Evolutionary conservation across 116 monocot genomes (phyloP).

Genomic region (Phalaenopsis hybrid): DNA sequence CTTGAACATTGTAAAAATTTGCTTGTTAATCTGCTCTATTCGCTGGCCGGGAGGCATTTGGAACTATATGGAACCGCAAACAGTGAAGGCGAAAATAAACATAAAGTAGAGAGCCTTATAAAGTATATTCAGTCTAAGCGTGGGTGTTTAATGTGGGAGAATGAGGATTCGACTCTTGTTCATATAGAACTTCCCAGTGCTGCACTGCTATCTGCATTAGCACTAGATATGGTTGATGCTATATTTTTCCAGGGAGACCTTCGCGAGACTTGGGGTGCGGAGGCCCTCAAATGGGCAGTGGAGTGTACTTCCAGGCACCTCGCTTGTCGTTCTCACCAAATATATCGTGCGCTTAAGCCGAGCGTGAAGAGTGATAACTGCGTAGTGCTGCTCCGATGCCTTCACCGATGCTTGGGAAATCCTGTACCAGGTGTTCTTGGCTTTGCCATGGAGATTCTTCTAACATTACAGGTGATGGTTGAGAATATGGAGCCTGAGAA

Average conservation of each 20-base stretch:
- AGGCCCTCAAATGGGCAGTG: slow-evolving; percentile 97
- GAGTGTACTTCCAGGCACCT: slow-evolving; percentile 95
- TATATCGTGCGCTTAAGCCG: slow-evolving; percentile 84
- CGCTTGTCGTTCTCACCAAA: slow-evolving; percentile 95
- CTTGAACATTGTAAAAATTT: slow-evolving; percentile 94
- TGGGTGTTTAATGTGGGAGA: slow-evolving; percentile 96
- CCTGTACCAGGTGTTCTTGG: slow-evolving; percentile 85
- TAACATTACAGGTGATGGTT: slow-evolving; percentile 95
- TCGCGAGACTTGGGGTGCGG: slow-evolving; percentile 92
- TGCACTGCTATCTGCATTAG: slow-evolving; percentile 76
- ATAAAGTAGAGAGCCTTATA: slow-evolving; percentile 87
- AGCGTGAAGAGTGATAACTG: slow-evolving; percentile 75
- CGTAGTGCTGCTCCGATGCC: slow-evolving; percentile 86
- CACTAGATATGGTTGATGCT: slow-evolving; percentile 86
- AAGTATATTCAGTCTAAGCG: slow-evolving; percentile 96
- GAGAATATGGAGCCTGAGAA: slow-evolving; percentile 96
- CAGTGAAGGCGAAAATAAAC: slow-evolving; percentile 81
- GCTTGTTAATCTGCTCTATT: slow-evolving; percentile 91
- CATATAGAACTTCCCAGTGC: slow-evolving; percentile 76
- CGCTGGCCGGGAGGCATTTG: slow-evolving; percentile 89
- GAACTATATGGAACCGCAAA: slow-evolving; percentile 83
- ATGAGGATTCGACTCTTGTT: slow-evolving; percentile 84
- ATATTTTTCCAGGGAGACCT: slow-evolving; percentile 99
- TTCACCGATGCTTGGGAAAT: slow-evolving; percentile 81
- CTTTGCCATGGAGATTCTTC: slow-evolving; percentile 86